Conservation (phyloP, 306 rosid species). For the Prunus persica region Prunus_persica_NCBIv2 NC_034009.1:1489001-1489500, state of each 20-base stretch:
- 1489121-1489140: not conserved
- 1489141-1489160: not conserved
- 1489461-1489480: conserved; percentile 91
- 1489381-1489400: conserved; percentile 37
- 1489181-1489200: not conserved
- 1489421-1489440: conserved; percentile 28
- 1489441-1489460: conserved; percentile 57
- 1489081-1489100: not conserved
- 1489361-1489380: conserved; percentile 96
- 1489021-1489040: conserved; percentile 16
- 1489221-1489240: conserved; percentile 18
- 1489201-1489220: not conserved
- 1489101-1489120: too few species aligned
- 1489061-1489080: not conserved
- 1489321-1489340: conserved; percentile 91
- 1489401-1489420: conserved; percentile 1
- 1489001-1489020: conserved; percentile 82
- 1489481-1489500: conserved; percentile 96
- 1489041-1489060: not conserved
- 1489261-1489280: conserved; percentile 96
- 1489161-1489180: not conserved
- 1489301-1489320: conserved; percentile 98
- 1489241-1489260: conserved; percentile 73
- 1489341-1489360: conserved; percentile 96
- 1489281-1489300: conserved; percentile 72